These are phyloP conservation scores for Plasmodium cynomolgi DNA, from an alignment of 169 alveolate species.

Conservation along the genomic window DNA sequence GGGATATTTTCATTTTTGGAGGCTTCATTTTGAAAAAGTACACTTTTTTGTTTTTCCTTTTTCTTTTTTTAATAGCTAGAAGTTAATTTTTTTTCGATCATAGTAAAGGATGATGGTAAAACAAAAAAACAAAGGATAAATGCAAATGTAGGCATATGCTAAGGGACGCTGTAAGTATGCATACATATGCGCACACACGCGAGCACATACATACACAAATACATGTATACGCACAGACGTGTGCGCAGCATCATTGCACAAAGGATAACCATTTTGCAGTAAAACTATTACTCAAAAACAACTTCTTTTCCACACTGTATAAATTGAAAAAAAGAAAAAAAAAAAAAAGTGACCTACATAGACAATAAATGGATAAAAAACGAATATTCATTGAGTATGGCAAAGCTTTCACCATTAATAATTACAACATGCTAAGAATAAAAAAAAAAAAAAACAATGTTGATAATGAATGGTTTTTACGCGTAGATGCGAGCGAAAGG, in stretches of 20 bases:
- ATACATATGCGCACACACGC: not conserved
- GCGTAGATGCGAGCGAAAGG: not conserved
- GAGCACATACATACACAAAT: not conserved
- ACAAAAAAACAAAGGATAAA: constrained; percentile 53
- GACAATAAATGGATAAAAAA: not conserved
- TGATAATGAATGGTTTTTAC: constrained; percentile 7
- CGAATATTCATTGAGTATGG: constrained; percentile 4
- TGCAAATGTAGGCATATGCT: not conserved
- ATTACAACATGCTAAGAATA: not conserved
- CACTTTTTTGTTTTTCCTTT: constrained; percentile 11
- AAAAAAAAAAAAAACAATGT: not conserved
- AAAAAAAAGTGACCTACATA: not conserved
- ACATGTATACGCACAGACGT: not conserved
- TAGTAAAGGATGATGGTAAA: not conserved
- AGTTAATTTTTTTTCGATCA: not conserved
- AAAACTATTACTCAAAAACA: constrained; percentile 5
- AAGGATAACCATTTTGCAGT: constrained; percentile 13
- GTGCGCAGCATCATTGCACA: constrained; percentile 4
- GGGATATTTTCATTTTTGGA: not conserved
- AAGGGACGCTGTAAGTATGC: not conserved
- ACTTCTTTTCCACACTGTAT: not conserved
- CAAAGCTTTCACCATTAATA: constrained; percentile 33
- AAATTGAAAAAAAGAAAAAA: constrained; percentile 18
- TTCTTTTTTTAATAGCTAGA: constrained; percentile 23
- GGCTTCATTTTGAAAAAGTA: constrained; percentile 8